Evolutionary conservation across 495 filamentous ascomycete genomes (phyloP).

Genomic region (Rhypophila decipiens): DNA sequence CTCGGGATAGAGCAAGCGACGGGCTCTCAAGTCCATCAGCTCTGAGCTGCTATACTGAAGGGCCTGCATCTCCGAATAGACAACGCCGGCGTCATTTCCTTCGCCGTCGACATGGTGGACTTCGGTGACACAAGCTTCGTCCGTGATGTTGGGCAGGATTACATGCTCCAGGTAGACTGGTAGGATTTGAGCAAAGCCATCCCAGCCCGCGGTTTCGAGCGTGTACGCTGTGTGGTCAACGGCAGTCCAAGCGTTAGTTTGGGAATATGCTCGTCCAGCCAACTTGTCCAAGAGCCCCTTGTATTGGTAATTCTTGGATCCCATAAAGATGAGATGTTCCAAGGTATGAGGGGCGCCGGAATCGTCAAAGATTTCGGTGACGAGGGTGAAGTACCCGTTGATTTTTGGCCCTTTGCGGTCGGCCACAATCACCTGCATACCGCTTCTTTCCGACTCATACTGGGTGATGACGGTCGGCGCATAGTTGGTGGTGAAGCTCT

Average conservation of each 20-base stretch:
- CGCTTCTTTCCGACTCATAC: constrained; percentile 72
- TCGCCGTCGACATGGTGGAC: constrained; percentile 91
- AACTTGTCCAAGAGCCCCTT: constrained; percentile 93
- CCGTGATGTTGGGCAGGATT: constrained; percentile 82
- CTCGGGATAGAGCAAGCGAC: constrained; percentile 77
- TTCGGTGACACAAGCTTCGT: constrained; percentile 89
- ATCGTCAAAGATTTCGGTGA: constrained; percentile 96
- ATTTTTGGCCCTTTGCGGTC: constrained; percentile 91
- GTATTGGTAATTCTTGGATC: constrained; percentile 87
- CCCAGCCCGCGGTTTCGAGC: constrained; percentile 90
- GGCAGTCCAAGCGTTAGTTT: constrained; percentile 93
- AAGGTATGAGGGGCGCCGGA: constrained; percentile 93
- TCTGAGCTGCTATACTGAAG: constrained; percentile 76
- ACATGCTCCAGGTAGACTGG: constrained; percentile 96
- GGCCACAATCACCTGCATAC: constrained; percentile 88
- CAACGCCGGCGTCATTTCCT: constrained; percentile 93
- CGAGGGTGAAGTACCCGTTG: constrained; percentile 87
- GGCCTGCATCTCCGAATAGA: constrained; percentile 99
- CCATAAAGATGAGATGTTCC: constrained; percentile 97
- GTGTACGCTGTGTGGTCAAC: constrained; percentile 97
- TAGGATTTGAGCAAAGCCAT: constrained; percentile 88
- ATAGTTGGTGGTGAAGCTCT: constrained; percentile 83
- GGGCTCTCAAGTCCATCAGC: constrained; percentile 75
- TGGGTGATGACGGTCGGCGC: constrained; percentile 78
- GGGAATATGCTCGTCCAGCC: constrained; percentile 84